Base-by-base conservation (phyloP, 805 yeast genomes). In the Monosporozyma yasuniensis region DNA sequence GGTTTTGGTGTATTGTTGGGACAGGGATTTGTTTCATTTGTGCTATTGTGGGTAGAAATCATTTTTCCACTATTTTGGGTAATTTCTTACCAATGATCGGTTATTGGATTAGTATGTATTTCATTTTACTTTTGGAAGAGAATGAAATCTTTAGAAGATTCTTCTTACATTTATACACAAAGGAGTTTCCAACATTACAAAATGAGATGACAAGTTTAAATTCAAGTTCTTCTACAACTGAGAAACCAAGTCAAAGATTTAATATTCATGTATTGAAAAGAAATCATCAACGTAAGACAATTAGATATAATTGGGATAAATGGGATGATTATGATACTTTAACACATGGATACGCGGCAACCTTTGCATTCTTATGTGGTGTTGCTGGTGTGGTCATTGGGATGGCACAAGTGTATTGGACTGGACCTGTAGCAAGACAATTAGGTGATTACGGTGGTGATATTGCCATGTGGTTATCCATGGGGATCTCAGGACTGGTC, bases 41-140 rank as follows among this genome's bases (percentile, higher is more conserved):
- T 62, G 82, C 95, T 1, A 68, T 87, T 52, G 90, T 78, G 21
- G 96, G 96, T 10, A 75, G 84, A 57, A 70, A 83, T 61, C 81
- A 82, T 57, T 84, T 88, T 62, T 73, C 87, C 50, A 73, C 79
- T 2, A 86, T 88, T 52, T 70, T 87, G 56, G 80, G 87, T 10
- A 87, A 87, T 60, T 87, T 87, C 67, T 70, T 87, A 59, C 96
- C 96, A 9, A 87, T 87, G 96, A 77, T 87, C 51, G 95, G 95
- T 1, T 87, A 87, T 68, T 87, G 96, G 96, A 78, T 86, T 50
- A 79, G 90, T 51, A 85, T 87, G 69, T 88, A 87, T 64, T 78
- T 83, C 58, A 76, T 78, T n/a, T 63, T 87, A 43, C 66, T 87
- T 32, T 52, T 86, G 2, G 87, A 84, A 55, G 96, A 87, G 63